Evolutionary conservation across 768 basidiomycete species (phyloP), one percentile per base, ranked within the genome.

Genomic region (Boletus patriciae): DNA sequence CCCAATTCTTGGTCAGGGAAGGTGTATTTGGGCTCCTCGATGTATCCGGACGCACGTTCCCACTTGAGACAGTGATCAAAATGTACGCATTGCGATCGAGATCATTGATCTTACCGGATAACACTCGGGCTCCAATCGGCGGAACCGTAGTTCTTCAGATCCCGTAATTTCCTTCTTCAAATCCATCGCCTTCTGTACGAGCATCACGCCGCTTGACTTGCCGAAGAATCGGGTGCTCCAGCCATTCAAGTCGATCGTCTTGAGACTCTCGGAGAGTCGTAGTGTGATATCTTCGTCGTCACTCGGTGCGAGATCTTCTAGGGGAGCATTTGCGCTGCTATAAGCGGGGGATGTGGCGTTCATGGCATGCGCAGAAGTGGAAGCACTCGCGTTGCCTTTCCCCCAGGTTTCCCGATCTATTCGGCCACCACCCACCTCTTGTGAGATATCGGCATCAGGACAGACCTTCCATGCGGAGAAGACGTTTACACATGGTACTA

Each of bases 391-490:
- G 55, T 29, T 56, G n/a, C 60, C 55, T 37, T 46, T 70, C 23
- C 64, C 57, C 72, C 77, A 80, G 1, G 55, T 59, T 41, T 77
- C 76, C 52, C 68, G 72, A 65, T 76, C 81, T 36, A 79, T 70
- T 5, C 58, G 62, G 29, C 64, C 51, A 25, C 75, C 74, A 16
- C 82, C 83, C 11, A 88, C 71, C 61, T 88, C 83, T 54, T 78
- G 78, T 21, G 83, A 76, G 33, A 86, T 77, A 51, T 84, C 80
- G 44, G 82, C 80, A 48, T 87, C 83, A 13, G 87, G 86, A 62
- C 81, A 84, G 44, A 90, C 74, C 87, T 88, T 40, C n/a, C n/a
- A 21, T 10, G 33, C 34, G 42, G 42, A 40, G 56, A 47, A 18
- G 38, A 38, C 6, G 47, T 54, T 36, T 1, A 58, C 46, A 12